Evolutionary conservation across 495 filamentous ascomycete genomes (phyloP).

Genomic region (Baudoinia panamericana): DNA sequence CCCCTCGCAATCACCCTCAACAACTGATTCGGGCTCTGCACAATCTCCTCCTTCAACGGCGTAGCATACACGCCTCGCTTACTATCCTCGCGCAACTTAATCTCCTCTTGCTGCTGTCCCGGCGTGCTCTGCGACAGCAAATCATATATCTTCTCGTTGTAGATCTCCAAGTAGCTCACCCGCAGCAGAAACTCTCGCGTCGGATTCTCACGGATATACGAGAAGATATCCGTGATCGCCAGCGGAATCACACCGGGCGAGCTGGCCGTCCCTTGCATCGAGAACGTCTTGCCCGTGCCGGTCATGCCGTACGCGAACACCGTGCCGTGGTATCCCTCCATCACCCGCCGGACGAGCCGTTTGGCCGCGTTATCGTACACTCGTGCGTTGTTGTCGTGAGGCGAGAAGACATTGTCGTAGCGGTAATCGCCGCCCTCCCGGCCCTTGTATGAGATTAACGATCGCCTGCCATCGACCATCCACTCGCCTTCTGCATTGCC

Average conservation of each 20-base stretch:
- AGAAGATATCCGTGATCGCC: conserved; percentile 97
- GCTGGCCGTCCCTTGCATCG: conserved; percentile 95
- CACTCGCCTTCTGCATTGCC: conserved; percentile 65
- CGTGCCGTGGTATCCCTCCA: conserved; percentile 98
- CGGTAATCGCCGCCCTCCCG: conserved; percentile 84
- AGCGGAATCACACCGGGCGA: conserved; percentile 96
- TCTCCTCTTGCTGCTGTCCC: conserved; percentile 56
- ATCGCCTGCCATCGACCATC: conserved; percentile 76
- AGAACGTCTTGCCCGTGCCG: conserved; percentile 95
- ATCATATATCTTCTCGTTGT: conserved; percentile 96
- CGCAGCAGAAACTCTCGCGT: conserved; percentile 87
- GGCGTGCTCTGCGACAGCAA: conserved; percentile 59
- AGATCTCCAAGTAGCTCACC: conserved; percentile 97
- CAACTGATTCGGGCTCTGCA: conserved; percentile 91
- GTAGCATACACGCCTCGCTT: conserved; percentile 94
- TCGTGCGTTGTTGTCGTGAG: conserved; percentile 80
- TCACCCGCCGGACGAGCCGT: conserved; percentile 84
- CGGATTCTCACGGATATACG: conserved; percentile 93
- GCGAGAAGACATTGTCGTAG: conserved; percentile 94
- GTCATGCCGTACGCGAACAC: conserved; percentile 99
- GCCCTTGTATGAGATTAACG: conserved; percentile 69
- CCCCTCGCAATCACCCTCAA: conserved; percentile 89
- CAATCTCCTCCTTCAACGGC: conserved; percentile 94
- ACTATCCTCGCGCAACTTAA: conserved; percentile 89
- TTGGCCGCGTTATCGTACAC: conserved; percentile 93